Conservation (phyloP, 106 monocot species). For the Iris macrosiphon region DNA sequence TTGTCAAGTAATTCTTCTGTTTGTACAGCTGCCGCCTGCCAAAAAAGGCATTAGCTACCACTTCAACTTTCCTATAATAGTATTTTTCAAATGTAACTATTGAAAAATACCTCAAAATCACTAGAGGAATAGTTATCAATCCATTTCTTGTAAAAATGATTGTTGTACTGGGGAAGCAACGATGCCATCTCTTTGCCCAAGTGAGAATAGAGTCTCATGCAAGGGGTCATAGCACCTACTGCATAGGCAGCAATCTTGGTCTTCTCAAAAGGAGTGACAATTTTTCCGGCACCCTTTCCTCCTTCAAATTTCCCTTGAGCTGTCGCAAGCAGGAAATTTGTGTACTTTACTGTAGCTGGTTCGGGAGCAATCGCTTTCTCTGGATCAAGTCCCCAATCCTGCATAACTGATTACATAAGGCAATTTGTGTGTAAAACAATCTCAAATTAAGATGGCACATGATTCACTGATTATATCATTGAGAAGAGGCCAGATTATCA, state of each 20-base stretch:
- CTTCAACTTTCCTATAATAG: too few species aligned
- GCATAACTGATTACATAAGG: constrained; percentile 33
- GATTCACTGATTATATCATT: too few species aligned
- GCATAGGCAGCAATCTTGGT: constrained; percentile 93
- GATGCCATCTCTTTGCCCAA: constrained; percentile 53
- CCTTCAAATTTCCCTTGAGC: constrained; percentile 82
- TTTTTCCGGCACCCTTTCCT: constrained; percentile 63
- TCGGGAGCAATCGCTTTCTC: constrained; percentile 45
- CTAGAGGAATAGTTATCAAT: constrained; percentile 46
- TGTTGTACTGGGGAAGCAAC: constrained; percentile 19
- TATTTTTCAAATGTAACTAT: too few species aligned
- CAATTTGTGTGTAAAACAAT: not conserved
- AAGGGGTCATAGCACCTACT: constrained; percentile 80
- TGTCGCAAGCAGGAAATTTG: constrained; percentile 65
- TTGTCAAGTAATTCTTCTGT: constrained; percentile 95
- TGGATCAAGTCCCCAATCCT: constrained; percentile 92
- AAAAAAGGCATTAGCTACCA: too few species aligned
- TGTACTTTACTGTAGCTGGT: constrained; percentile 73
- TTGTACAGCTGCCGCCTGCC: constrained; percentile 43
- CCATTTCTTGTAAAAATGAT: constrained; percentile 72
- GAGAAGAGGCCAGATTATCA: too few species aligned
- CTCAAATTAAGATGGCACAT: not conserved
- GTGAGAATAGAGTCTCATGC: constrained; percentile 78
- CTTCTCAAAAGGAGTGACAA: constrained; percentile 95
- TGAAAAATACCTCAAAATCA: constrained; percentile 55